Evolutionary conservation across 768 basidiomycete genomes (phyloP).

Genomic region (Boletus rufocinnamomeus): DNA sequence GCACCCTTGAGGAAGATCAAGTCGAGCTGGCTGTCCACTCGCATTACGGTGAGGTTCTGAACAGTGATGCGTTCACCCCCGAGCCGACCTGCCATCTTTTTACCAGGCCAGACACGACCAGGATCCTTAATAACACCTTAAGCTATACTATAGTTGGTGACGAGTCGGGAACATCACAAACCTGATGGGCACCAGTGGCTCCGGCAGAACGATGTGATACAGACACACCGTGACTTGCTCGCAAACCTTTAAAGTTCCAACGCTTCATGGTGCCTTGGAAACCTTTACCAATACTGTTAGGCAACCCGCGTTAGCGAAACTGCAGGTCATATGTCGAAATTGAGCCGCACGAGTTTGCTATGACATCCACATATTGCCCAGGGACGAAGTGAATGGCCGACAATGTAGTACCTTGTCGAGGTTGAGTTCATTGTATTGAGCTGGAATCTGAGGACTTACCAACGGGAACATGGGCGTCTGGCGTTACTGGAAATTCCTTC

Average conservation of each 20-base stretch:
- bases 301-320: conserved; percentile 11
- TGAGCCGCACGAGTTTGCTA: conserved; percentile 77
- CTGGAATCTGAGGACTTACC: conserved; percentile 50
- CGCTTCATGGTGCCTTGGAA: conserved; percentile 98
- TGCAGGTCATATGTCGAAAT: background rate
- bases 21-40: conserved; percentile 84
- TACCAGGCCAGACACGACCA: conserved; percentile 93
- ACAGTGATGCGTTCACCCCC: conserved; percentile 80
- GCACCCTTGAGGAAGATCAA: conserved; percentile 91
- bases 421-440: background rate
- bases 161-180: conserved; percentile 36
- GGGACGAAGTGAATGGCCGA: conserved; percentile 96
- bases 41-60: conserved; percentile 87
- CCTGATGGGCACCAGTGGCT: conserved; percentile 94
- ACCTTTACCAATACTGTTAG: conserved; percentile 87
- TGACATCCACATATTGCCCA: conserved; percentile 92
- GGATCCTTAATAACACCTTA: conserved; percentile 65
- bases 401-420: conserved; percentile 70
- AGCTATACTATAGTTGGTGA: background rate
- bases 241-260: conserved; percentile 89
- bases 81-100: conserved; percentile 97
- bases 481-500: conserved; percentile 84
- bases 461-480: conserved; percentile 87
- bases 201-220: conserved; percentile 91
- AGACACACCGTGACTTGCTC: conserved; percentile 95